Percentiles rank a stretch among this genome's conserved stretches.
phyloP scores from a whole-genome alignment of 306 rosid species.

The Pterocarpus macrocarpus region DNA sequence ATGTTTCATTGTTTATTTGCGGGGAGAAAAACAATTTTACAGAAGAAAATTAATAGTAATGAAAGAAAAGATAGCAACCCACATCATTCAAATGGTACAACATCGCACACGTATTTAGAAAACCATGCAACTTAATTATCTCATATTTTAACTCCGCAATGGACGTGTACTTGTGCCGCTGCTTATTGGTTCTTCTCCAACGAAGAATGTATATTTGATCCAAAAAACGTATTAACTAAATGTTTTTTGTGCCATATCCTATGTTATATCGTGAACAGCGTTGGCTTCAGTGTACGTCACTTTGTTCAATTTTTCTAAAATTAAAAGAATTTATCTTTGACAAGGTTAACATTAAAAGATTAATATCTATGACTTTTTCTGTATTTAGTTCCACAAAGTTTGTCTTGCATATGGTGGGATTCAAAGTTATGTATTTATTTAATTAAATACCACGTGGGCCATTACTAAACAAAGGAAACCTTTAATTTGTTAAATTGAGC shows the following conservation, averaged over 20 bases:
- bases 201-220: no score
- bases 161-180: no score
- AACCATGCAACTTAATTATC: not conserved
- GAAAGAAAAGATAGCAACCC: no score
- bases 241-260: not conserved
- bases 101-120: not conserved
- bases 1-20: not conserved
- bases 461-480: not conserved
- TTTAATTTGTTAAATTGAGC: not conserved
- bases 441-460: not conserved
- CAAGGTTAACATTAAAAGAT: not conserved
- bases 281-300: not conserved
- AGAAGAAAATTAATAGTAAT: not conserved
- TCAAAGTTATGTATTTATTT: slow-evolving; percentile 1
- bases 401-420: not conserved
- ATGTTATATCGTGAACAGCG: no score
- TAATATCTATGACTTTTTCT: not conserved
- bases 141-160: not conserved
- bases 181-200: not conserved
- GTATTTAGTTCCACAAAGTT: not conserved
- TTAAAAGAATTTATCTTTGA: not conserved
- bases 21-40: not conserved
- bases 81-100: not conserved
- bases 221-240: not conserved
- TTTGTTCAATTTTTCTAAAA: not conserved